These are phyloP conservation scores for Penicillium griseofulvum DNA, from an alignment of 2,329 filamentous ascomycete species.

Conservation along the genomic window DNA sequence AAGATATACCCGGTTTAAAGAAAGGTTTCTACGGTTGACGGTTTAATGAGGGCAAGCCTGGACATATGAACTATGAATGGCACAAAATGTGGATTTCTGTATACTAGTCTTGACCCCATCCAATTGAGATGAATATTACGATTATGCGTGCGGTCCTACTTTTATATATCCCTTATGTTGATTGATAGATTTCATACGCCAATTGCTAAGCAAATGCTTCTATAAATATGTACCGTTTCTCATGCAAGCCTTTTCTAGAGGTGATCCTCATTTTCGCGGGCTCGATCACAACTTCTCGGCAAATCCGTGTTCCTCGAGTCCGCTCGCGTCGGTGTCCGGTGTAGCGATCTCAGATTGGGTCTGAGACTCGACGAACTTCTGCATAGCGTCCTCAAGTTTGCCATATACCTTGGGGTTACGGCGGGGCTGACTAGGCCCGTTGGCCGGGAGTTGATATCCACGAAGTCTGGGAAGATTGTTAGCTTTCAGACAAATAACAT, in stretches of 20 bases:
- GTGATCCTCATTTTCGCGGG: background rate
- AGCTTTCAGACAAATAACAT: background rate
- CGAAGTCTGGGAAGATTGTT: conserved; percentile 51
- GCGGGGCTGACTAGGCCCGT: conserved; percentile 60
- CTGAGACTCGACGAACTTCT: conserved; percentile 50
- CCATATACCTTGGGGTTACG: conserved; percentile 69
- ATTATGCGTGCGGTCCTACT: conserved; percentile 4
- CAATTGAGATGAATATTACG: conserved; percentile 16
- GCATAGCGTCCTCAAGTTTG: conserved; percentile 51
- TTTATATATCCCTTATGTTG: background rate
- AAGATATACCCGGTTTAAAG: conserved; percentile 13
- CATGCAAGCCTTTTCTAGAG: conserved; percentile 1
- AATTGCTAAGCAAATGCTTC: conserved; percentile 2
- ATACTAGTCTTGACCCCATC: conserved; percentile 21
- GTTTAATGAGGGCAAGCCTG: conserved; percentile 5
- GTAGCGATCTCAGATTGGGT: conserved; percentile 52
- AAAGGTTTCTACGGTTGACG: background rate
- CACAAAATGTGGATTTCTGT: conserved; percentile 20
- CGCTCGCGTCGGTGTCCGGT: conserved; percentile 50
- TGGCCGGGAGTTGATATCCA: conserved; percentile 77
- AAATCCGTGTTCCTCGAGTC: conserved; percentile 58
- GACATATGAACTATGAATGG: conserved; percentile 13
- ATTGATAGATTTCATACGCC: background rate
- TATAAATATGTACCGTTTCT: background rate
- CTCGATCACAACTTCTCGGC: conserved; percentile 42